Base-by-base conservation (phyloP, 306 rosid genomes). In the Begonia loranthoides region DNA sequence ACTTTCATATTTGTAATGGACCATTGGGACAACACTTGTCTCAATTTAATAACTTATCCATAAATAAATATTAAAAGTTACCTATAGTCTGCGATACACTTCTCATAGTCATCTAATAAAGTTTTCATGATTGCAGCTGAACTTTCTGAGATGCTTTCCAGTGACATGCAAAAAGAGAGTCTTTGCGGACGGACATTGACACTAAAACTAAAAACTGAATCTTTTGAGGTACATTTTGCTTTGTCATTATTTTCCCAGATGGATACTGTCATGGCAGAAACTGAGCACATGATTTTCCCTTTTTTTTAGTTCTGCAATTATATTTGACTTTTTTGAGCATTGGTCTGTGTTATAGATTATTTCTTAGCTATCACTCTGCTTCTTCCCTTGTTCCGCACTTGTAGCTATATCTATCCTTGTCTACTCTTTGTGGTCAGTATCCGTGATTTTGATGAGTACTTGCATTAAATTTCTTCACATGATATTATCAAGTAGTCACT, bases 121-220 rank as follows among this genome's bases (percentile, higher is more conserved):
- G 33, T 62, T 73, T 40, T 45, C 74, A 48, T 19, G 14, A 40
- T 52, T 78, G 83, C 92, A 90, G 97, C 54, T 59, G 95, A 85
- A 60, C 80, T 85, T 68, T 83, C 92, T n/a, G 92, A 90, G 62
- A 79, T 73, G 79, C 75, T 90, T 49, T 85, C 86, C 13, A 12
- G 65, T 15, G 97, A 90, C 75, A 82, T 90, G 97, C 83, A 80
- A 39, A 90, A 76, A 52, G 97, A 85, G 71, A 87, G 80, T 58
- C 83, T 90, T 24, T 51, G 51, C 51, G 97, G 97, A 60, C 72
- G 94, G 49, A 85, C 95, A 24, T 68, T 85, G 75, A 90, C 95
- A 57, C 85, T 85, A 57, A 90, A 90, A 72, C 70, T 90, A 53
- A 90, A 90, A 76, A 82, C 97, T 52, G 81, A 87, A 28, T 69